Evolutionary conservation across 2,329 filamentous ascomycete species (phyloP).

Genomic region (Calcarisporium arbuscula): DNA sequence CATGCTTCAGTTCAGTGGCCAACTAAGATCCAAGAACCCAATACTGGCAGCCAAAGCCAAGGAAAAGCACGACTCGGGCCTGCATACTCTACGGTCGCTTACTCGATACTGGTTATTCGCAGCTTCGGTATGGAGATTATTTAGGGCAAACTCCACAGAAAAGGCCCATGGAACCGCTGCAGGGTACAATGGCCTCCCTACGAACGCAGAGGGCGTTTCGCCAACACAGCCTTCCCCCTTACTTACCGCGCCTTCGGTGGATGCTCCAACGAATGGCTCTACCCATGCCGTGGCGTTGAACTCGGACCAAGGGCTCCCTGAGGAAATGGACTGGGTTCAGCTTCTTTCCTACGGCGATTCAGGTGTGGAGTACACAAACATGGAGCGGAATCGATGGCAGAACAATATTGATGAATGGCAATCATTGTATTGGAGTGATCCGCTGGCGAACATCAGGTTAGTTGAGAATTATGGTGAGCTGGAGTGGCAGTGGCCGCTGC

Average conservation of each 20-base stretch:
- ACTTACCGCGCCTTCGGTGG: background rate
- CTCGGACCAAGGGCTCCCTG: background rate
- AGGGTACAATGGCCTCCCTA: background rate
- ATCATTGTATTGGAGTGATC: constrained; percentile 2
- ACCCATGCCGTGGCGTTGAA: too few species aligned
- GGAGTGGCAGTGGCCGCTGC: too few species aligned
- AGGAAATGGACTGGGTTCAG: background rate
- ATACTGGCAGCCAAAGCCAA: background rate
- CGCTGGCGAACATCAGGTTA: too few species aligned
- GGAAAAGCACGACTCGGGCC: background rate
- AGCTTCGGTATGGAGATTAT: background rate
- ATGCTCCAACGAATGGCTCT: background rate
- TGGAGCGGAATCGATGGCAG: constrained; percentile 1
- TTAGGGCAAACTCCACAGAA: background rate
- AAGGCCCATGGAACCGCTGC: background rate
- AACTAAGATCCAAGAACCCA: background rate
- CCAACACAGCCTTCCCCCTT: background rate
- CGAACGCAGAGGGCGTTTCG: background rate
- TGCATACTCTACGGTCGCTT: background rate
- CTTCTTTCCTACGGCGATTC: background rate
- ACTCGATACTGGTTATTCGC: background rate
- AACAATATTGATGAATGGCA: constrained; percentile 1
- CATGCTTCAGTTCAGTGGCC: background rate
- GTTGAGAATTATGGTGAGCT: too few species aligned
- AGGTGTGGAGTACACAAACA: background rate